Base-by-base conservation (phyloP, 352 stramenopile species). In the Phytopythium oedochilum region DNA sequence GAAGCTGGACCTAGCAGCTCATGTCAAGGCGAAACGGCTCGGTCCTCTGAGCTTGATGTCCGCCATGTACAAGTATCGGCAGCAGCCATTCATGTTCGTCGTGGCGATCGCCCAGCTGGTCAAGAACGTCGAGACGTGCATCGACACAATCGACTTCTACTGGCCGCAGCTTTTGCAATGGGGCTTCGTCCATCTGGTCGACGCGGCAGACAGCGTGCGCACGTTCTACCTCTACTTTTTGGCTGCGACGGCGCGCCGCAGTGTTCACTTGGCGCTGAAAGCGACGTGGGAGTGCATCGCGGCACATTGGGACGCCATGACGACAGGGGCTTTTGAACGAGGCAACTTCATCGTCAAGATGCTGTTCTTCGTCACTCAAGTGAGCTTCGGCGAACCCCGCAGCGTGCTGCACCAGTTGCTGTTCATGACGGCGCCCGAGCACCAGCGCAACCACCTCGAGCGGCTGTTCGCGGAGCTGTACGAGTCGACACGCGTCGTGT, bases 81-180 rank as follows among this genome's bases (percentile, higher is more conserved):
- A 85, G 52, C 73, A 84, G 20, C 78, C 78, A 3, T 87, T 86
- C 55, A 83, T 88, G 71, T 84, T 87, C 40, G 64, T 87, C 20
- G 60, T 86, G 28, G 71, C 81, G n/a, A 62, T 88, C 22, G 76
- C 75, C 2, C 78, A 88, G 50, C 55, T 86, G 23, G 64, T 84
- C 29, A 66, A 83, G 53, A 77, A 76, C 40, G 70, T 85, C 15
- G 78, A 88, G 42, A 71, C 70, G 18, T 78, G 69, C 31, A 45
- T 76, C 25, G 71, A 81, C 35, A 76, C 70, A n/a, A 66, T 88
- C 36, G 75, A 82, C 44, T 84, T 88, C 44, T 86, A 84, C 52
- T 88, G 78, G 78, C 75, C 78, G 10, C 78, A 88, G 55, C 75
- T 87, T 31, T 63, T 88, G 22, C 75, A 86, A 28, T 88, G 75